These are phyloP conservation scores for Thermothelomyces thermophilus DNA, from an alignment of 2,329 filamentous ascomycete species.

Conservation along the genomic window DNA sequence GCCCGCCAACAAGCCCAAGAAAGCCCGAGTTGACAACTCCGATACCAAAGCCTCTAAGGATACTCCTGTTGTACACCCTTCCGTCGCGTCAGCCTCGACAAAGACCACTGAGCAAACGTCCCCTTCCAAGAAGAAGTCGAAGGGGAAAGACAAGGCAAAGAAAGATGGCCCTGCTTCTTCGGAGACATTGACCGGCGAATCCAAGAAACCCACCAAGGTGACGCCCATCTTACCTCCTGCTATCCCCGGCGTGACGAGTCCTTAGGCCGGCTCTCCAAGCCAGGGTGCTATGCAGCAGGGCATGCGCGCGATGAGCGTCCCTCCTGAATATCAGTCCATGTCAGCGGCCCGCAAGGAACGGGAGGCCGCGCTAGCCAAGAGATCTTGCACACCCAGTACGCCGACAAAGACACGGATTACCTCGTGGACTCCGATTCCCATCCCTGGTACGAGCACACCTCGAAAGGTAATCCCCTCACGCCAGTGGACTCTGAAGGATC, in stretches of 20 bases:
- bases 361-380: conserved; percentile 15
- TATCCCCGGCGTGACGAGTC: conserved; percentile 18
- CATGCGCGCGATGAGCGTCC: background rate
- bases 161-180: conserved; percentile 15
- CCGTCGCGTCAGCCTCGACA: conserved; percentile 2
- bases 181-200: conserved; percentile 14
- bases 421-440: conserved; percentile 10
- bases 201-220: conserved; percentile 19
- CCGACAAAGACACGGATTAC: conserved; percentile 3
- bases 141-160: conserved; percentile 27
- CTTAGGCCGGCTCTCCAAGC: conserved; percentile 19
- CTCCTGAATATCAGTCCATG: conserved; percentile 14
- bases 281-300: background rate
- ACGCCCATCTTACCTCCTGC: conserved; percentile 25
- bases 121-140: conserved; percentile 31
- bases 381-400: conserved; percentile 15
- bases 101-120: too few relatives aligned
- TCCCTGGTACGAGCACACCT: conserved; percentile 10
- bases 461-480: background rate
- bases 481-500: background rate
- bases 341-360: conserved; percentile 11
- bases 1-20: conserved; percentile 28
- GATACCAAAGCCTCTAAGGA: conserved; percentile 10
- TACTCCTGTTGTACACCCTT: conserved; percentile 20
- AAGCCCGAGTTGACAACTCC: conserved; percentile 20